These are phyloP conservation scores for Delitschia confertaspora DNA, from an alignment of 495 filamentous ascomycete genomes.

Conservation along the genomic window DNA sequence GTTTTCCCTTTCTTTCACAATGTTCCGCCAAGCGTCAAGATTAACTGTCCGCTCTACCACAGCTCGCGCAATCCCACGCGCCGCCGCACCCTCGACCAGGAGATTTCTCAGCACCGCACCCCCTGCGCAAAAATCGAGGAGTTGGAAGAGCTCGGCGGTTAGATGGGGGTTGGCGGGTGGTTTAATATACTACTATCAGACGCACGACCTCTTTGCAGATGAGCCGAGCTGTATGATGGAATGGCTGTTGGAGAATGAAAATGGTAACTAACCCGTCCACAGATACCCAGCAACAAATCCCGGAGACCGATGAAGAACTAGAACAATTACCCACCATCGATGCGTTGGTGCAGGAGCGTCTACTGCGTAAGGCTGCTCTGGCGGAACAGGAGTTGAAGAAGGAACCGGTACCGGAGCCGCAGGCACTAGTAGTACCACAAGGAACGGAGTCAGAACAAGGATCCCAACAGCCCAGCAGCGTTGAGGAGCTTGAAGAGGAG, in stretches of 20 bases:
- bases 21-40: conserved; percentile 24
- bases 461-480: conserved; percentile 22
- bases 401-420: conserved; percentile 65
- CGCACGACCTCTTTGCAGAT: conserved; percentile 75
- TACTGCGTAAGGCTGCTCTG: conserved; percentile 16
- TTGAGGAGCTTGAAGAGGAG: conserved; percentile 64
- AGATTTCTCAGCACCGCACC: conserved; percentile 67
- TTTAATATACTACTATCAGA: conserved; percentile 89
- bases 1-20: conserved; percentile 9
- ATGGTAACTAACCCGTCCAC: background rate
- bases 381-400: conserved; percentile 42
- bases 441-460: background rate
- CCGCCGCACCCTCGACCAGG: conserved; percentile 29
- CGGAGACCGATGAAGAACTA: conserved; percentile 27
- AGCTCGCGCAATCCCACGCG: conserved; percentile 11
- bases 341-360: conserved; percentile 27
- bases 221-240: conserved; percentile 58
- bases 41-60: conserved; percentile 18
- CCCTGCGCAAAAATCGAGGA: conserved; percentile 54
- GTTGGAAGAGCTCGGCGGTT: conserved; percentile 68
- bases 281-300: conserved; percentile 23
- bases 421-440: conserved; percentile 46
- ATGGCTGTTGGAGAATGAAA: conserved; percentile 1
- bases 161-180: conserved; percentile 70
- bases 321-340: conserved; percentile 34